Evolutionary conservation across 768 basidiomycete genomes (phyloP), one percentile per base, ranked within the genome.

Genomic region (Calocybe gangraenosa): DNA sequence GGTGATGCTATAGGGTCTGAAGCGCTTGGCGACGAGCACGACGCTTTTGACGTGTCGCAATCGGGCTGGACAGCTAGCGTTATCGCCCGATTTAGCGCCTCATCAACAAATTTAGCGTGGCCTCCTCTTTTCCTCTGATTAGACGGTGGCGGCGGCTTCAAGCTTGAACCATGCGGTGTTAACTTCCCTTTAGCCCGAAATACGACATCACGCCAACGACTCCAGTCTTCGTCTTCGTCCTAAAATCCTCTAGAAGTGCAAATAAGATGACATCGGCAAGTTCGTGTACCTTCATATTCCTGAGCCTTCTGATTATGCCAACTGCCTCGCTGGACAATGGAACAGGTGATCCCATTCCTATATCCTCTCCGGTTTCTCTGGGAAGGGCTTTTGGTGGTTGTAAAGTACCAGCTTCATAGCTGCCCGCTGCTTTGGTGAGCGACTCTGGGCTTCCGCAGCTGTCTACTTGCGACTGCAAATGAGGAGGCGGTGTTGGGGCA

Each of bases 211-310:
- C 89, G 75, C 87, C 87, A 90, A 35, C 91, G 79, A 47, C 87
- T 79, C 86, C 85, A 91, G 54, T 93, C 90, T 58, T 94, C 91
- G 46, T 81, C 77, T 65, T 88, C 84, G 57, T 94, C 91, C 84
- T 89, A 34, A 17, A 30, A 38, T 18, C 15, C 11, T 6, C 46
- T 22, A 41, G 9, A 33, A 30, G 31, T 17, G 7, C 33, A 21
- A 25, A 3, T 1, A 13, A 22, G 18, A 21, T 25, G 19, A 6
- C 23, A 31, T 35, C 42, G 22, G 17, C 15, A 22, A 54, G 25
- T 11, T 11, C 25, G 25, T 68, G 13, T 40, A 86, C 87, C 76
- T 92, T 92, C 81, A 84, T 82, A 54, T 88, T 90, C 44, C 92
- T 75, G 45, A 94, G 62, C 17, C 76, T 71, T 10, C 80, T 85